Base-by-base conservation (phyloP, 257 asterid genomes). In the Fraxinus quadrangulata region DNA sequence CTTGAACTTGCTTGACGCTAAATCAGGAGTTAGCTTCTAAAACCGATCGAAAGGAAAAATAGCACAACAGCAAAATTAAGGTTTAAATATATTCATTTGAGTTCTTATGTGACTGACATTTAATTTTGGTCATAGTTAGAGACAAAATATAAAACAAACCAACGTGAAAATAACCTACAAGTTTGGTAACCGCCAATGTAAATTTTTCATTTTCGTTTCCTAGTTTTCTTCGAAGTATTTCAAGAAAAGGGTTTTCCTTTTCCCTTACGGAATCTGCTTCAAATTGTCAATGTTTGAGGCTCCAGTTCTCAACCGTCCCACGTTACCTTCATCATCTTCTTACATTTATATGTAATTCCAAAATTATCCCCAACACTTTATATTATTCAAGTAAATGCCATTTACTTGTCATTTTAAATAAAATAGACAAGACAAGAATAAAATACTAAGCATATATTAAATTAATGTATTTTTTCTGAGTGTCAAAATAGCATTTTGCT, bases 241-340 rank as follows among this genome's bases (percentile, higher is more conserved):
- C 24, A 24, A 63, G 19, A 30, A 54, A 37, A 74, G 51, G 66
- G 79, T 84, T 84, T 63, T 79, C 90, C 83, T 63, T 78, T 78
- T 49, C 81, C 83, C 75, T 6, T 79, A 84, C 87, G 90, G 67
- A 87, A 84, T 73, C 80, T 76, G 71, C 81, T 73, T 68, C 77
- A 56, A 77, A 81, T 79, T 81, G 87, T 87, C 87, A 82, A 83
- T 78, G 79, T 83, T 77, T 78, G 91, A 76, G 88, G 78, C 83
- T 42, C 17, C 49, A 42, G 16, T 42, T 12, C 72, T 75, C 88
- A 88, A 78, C 76, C 70, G 79, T 82, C 87, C 80, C 91, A 87
- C 83, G 87, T 83, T 83, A 59, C 75, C 80, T 74, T 78, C 49
- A 42, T 42, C 4, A 10, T 42, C 49, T 42, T 42, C 49, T 42